phyloP scores from a whole-genome alignment of 768 basidiomycete species.

The Rhodotorula kratochvilovae region DNA sequence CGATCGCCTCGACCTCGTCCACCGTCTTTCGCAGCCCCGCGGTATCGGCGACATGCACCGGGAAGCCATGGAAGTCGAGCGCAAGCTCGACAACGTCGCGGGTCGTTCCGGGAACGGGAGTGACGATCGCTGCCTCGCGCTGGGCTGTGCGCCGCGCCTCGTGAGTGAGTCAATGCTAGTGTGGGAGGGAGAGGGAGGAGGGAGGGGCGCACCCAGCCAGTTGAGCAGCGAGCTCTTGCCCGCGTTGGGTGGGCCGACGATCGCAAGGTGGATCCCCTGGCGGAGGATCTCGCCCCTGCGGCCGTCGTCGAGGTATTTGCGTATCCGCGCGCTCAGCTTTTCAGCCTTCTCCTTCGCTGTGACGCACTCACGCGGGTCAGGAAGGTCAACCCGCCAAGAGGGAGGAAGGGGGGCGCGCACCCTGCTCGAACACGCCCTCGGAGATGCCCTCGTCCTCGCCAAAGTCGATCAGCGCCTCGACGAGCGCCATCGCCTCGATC shows the following conservation, averaged over 20 bases:
- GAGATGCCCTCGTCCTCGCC: conserved; percentile 87
- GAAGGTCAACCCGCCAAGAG: not conserved
- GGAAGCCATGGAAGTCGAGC: conserved; percentile 80
- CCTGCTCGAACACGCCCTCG: conserved; percentile 60
- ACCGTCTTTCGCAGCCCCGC: conserved; percentile 69
- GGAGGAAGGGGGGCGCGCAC: not conserved
- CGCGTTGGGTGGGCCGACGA: conserved; percentile 88
- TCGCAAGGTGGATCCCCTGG: conserved; percentile 73
- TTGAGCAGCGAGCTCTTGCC: conserved; percentile 89
- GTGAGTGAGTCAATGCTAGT: not conserved
- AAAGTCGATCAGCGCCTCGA: conserved; percentile 89
- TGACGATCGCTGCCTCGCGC: conserved; percentile 83
- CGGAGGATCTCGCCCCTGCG: conserved; percentile 77
- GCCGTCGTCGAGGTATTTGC: conserved; percentile 61
- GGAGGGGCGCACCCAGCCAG: conserved; percentile 59
- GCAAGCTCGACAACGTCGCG: conserved; percentile 79
- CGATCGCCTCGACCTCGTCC: conserved; percentile 73
- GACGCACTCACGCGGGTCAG: not conserved
- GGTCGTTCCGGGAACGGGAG: conserved; percentile 80
- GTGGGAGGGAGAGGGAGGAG: not conserved
- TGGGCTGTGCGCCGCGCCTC: conserved; percentile 45
- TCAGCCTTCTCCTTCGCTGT: conserved; percentile 56
- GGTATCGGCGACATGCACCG: conserved; percentile 75
- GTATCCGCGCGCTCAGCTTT: conserved; percentile 56
- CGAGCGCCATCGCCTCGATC: conserved; percentile 66